Percentiles rank a stretch among this genome's conserved stretches.
These are phyloP conservation scores for Kwoniella shivajii DNA, from an alignment of 1,284 basidiomycete genomes.

Conservation along the genomic window DNA sequence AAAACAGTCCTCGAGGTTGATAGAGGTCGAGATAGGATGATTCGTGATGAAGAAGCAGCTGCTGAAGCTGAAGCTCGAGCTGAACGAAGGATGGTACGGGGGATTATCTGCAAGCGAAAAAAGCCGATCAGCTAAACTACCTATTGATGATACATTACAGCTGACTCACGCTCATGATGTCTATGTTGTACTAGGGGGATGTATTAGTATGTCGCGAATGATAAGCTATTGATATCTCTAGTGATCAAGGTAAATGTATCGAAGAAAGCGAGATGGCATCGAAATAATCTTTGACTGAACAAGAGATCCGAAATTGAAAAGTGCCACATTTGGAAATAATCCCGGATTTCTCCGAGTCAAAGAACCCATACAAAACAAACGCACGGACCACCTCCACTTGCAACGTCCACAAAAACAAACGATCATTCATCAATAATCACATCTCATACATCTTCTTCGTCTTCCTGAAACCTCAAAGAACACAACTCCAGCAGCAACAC, in stretches of 20 bases:
- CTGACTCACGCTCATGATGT: conserved; percentile 17
- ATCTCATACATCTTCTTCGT: neutral
- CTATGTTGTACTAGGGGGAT: neutral
- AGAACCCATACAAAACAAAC: neutral
- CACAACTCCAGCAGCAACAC: neutral
- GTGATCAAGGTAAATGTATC: neutral
- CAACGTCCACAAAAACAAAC: conserved; percentile 1
- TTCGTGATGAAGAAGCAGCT: conserved; percentile 17
- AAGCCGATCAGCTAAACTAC: neutral
- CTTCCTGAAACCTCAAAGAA: neutral
- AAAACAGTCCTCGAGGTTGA: conserved; percentile 31
- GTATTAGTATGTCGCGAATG: neutral
- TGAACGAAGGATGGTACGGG: conserved; percentile 20
- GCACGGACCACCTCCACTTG: conserved; percentile 13
- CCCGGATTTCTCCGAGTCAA: conserved; percentile 3
- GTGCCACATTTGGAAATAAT: conserved; percentile 7
- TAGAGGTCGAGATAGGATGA: conserved; percentile 24
- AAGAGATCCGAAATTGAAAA: neutral
- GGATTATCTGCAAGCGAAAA: neutral
- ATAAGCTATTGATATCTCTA: neutral
- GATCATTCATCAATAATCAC: neutral
- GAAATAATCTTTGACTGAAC: neutral
- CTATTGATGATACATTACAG: neutral
- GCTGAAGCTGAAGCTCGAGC: conserved; percentile 11
- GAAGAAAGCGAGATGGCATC: neutral